A percentile compares a stretch with the other conserved stretches of the same genome.
Evolutionary conservation across 495 filamentous ascomycete species (phyloP).

Genomic region (Lepidopterella palustris): DNA sequence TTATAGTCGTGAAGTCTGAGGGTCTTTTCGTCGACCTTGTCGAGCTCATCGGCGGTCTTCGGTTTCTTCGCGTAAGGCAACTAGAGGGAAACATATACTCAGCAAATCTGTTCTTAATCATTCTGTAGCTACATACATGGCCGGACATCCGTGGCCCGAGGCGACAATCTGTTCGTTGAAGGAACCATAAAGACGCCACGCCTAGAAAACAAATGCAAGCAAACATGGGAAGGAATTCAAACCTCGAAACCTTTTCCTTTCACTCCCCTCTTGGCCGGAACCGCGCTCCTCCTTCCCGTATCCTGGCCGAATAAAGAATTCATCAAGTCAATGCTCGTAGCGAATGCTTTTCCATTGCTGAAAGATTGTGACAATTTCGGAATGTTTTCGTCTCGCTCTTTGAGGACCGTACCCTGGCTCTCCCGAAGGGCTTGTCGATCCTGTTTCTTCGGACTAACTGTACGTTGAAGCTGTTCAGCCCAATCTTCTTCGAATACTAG

Average conservation of each 20-base stretch:
- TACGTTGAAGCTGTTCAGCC: constrained; percentile 85
- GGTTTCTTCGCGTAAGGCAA: constrained; percentile 78
- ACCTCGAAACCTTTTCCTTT: constrained; percentile 65
- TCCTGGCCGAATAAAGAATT: constrained; percentile 74
- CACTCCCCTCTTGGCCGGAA: constrained; percentile 40
- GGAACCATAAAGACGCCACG: constrained; percentile 32
- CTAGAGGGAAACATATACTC: constrained; percentile 52
- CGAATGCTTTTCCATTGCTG: constrained; percentile 47
- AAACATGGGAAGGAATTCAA: constrained; percentile 45
- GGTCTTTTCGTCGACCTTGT: constrained; percentile 53
- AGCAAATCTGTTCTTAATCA: constrained; percentile 42
- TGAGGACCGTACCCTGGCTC: constrained; percentile 51
- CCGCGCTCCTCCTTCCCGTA: constrained; percentile 37
- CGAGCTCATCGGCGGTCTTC: constrained; percentile 54
- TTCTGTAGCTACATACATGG: constrained; percentile 49
- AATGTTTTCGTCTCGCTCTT: constrained; percentile 36
- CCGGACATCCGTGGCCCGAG: constrained; percentile 29
- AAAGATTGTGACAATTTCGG: constrained; percentile 14
- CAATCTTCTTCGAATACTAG: constrained; percentile 60
- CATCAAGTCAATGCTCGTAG: constrained; percentile 84
- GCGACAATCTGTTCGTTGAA: constrained; percentile 23
- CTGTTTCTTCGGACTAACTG: constrained; percentile 83
- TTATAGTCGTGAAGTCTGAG: constrained; percentile 55
- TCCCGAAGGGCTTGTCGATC: constrained; percentile 63
- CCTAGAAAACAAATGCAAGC: constrained; percentile 34